Evolutionary conservation across 805 yeast genomes (phyloP), one percentile per base, ranked within the genome.

Genomic region (Candida dajiaensis): DNA sequence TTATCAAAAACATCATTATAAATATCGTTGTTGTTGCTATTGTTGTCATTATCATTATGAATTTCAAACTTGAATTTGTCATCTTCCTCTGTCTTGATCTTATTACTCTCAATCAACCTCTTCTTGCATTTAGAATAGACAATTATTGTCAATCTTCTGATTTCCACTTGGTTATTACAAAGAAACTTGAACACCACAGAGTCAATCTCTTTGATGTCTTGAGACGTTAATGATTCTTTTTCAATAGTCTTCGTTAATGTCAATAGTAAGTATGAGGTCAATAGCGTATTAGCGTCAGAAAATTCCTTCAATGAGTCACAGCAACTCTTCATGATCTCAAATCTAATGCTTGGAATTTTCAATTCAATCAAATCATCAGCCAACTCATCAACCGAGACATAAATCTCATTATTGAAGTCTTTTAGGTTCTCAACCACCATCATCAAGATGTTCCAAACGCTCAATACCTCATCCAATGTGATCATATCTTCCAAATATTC

Each of bases 1-100:
- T 64, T 66, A 29, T 58, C 64, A 50, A 76, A 62, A 4, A 75
- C 59, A 22, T 55, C 49, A 35, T 58, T 61, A 31, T 56, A 61
- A 6, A 62, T 50, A 39, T 58, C 52, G 13, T 50, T 41, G n/a
- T 20, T 8, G 29, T 33, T 21, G 45, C n/a, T n/a, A n/a, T 12
- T 38, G 37, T 43, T 54, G 51, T 40, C 42, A 10, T 38, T 25
- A 42, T 56, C 55, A 29, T 45, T 38, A 28, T 38, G 39, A 25
- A 25, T 21, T 19, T 40, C 48, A 38, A 37, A 19, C 12, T 57
- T 56, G 6, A 64, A 52, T 33, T 64, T 54, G 8, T 67, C 71
- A 36, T 58, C 65, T 37, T 42, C 48, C 26, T 43, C 39, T 8
- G 42, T 31, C 20, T 52, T 51, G 13, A 16, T 33, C 13, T 50